Conservation (phyloP, 768 basidiomycete species). For the Lyophyllum decastes region DNA sequence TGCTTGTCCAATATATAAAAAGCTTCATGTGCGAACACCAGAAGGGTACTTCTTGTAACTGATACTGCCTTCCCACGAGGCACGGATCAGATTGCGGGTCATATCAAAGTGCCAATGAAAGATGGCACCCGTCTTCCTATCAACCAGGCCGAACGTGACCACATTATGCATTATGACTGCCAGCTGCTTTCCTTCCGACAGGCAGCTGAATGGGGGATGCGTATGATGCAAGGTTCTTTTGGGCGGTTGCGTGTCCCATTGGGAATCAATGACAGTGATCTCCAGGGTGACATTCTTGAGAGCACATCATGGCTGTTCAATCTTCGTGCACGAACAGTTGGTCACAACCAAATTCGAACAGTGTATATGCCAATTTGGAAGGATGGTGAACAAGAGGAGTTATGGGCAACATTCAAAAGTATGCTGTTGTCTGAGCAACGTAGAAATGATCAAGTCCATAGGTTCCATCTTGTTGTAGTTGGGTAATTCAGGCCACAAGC, state of each 20-base stretch:
- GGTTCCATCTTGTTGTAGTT: not conserved
- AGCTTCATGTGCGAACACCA: conserved; percentile 33
- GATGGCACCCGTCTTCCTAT: conserved; percentile 21
- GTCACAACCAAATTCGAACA: conserved; percentile 41
- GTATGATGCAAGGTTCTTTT: conserved; percentile 45
- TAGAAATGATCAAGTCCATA: not conserved
- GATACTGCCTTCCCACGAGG: conserved; percentile 50
- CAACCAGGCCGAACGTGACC: not conserved
- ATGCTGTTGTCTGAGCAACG: not conserved
- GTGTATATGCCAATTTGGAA: conserved; percentile 20
- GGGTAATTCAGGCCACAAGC: not conserved
- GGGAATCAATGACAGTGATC: conserved; percentile 25
- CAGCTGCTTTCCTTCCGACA: conserved; percentile 47
- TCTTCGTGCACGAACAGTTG: conserved; percentile 31
- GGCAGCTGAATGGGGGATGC: conserved; percentile 58
- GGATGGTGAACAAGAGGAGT: not conserved
- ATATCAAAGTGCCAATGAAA: conserved; percentile 41
- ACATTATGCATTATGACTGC: conserved; percentile 21
- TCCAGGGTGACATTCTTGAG: conserved; percentile 34
- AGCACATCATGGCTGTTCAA: conserved; percentile 35
- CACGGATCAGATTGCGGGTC: conserved; percentile 26
- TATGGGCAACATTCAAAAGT: not conserved
- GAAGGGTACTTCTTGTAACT: conserved; percentile 41
- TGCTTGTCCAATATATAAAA: conserved; percentile 40
- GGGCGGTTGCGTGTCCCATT: conserved; percentile 44